Conservation (phyloP, 2,329 filamentous ascomycete species). For the Xylaria sp. region DNA sequence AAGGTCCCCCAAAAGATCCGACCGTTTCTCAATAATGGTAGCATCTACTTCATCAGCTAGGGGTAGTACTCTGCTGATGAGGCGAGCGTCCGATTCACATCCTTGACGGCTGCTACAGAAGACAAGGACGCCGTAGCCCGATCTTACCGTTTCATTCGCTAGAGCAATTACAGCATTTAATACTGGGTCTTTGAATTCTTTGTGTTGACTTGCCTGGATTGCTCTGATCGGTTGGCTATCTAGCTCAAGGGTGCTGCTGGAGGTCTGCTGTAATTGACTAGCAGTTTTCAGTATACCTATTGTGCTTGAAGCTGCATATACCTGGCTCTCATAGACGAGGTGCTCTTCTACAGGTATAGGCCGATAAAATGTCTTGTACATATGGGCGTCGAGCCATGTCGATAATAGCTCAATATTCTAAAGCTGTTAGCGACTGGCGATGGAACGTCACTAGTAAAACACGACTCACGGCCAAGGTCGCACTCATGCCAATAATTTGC, state of each 20-base stretch:
- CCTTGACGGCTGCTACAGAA: constrained; percentile 77
- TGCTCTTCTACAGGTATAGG: constrained; percentile 82
- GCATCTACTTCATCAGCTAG: constrained; percentile 57
- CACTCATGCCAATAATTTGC: constrained; percentile 83
- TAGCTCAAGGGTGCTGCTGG: constrained; percentile 51
- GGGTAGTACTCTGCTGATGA: constrained; percentile 75
- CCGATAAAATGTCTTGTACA: constrained; percentile 77
- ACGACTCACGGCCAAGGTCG: constrained; percentile 73
- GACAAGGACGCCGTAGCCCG: constrained; percentile 76
- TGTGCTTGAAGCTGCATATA: constrained; percentile 72
- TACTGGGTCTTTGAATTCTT: constrained; percentile 72
- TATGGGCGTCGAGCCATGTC: constrained; percentile 76
- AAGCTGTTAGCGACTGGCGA: constrained; percentile 25
- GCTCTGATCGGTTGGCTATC: constrained; percentile 56
- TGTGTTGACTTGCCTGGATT: constrained; percentile 67
- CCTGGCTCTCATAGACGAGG: constrained; percentile 74
- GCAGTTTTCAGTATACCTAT: constrained; percentile 68
- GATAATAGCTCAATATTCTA: constrained; percentile 77
- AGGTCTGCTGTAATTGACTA: constrained; percentile 58
- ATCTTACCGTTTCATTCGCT: constrained; percentile 73
- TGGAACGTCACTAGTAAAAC: constrained; percentile 1
- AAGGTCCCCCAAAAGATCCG: constrained; percentile 73
- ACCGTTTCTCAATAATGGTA: constrained; percentile 65
- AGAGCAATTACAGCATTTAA: constrained; percentile 77
- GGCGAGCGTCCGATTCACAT: constrained; percentile 74